Conservation (phyloP, 495 filamentous ascomycete genomes). For the Penicillium cosmopolitanum region DNA sequence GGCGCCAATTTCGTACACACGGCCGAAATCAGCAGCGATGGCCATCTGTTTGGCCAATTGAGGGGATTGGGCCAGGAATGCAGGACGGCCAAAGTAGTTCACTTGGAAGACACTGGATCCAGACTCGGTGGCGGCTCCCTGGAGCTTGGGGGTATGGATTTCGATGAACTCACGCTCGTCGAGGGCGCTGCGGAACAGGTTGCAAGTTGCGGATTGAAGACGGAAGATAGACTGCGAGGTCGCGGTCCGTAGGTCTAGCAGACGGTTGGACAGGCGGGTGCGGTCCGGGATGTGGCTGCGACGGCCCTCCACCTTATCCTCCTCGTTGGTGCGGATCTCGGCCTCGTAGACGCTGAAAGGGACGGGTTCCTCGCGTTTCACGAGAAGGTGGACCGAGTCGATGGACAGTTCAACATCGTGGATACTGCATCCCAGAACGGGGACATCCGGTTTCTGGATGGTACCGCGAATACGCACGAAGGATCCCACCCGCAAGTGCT, state of each 20-base stretch:
- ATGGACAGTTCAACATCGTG: conserved; percentile 59
- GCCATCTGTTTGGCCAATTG: conserved; percentile 96
- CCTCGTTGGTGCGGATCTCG: conserved; percentile 53
- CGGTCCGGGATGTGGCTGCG: conserved; percentile 66
- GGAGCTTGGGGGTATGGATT: conserved; percentile 86
- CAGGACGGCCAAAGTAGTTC: conserved; percentile 80
- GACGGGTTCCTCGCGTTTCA: conserved; percentile 57
- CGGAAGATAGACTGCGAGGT: conserved; percentile 89
- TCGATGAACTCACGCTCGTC: conserved; percentile 76
- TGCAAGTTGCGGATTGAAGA: conserved; percentile 69
- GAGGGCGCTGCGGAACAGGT: conserved; percentile 77
- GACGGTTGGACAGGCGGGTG: conserved; percentile 78
- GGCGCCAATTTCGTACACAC: conserved; percentile 85
- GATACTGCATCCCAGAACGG: conserved; percentile 58
- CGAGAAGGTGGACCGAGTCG: conserved; percentile 57
- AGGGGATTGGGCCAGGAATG: conserved; percentile 86
- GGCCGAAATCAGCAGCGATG: conserved; percentile 84
- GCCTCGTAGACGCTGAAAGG: conserved; percentile 69
- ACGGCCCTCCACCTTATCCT: conserved; percentile 49
- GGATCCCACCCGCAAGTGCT: conserved; percentile 71
- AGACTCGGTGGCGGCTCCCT: conserved; percentile 86
- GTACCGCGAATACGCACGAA: conserved; percentile 67
- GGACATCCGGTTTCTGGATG: conserved; percentile 61
- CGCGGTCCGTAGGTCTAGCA: conserved; percentile 84
- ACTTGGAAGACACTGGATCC: conserved; percentile 90